These are phyloP conservation scores for Hyphopichia homilentoma DNA, from an alignment of 805 yeast species.

Conservation along the genomic window DNA sequence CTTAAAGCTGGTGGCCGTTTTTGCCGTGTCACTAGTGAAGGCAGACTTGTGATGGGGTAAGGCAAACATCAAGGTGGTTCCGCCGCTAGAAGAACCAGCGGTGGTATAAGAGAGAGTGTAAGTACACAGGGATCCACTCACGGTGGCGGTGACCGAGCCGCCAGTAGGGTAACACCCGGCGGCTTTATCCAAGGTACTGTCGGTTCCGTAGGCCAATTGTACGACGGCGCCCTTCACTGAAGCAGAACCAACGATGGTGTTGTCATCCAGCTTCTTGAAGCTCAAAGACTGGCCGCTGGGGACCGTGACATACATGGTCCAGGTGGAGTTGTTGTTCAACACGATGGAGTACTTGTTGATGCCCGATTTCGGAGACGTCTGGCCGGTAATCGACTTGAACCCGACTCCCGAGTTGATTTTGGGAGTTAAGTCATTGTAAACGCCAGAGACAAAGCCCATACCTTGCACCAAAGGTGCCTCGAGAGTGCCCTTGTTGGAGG, in stretches of 20 bases:
- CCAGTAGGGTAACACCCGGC: constrained; percentile 61
- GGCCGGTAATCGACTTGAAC: constrained; percentile 3
- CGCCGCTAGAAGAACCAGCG: constrained; percentile 44
- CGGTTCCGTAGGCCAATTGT: constrained; percentile 26
- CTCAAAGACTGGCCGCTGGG: constrained; percentile 27
- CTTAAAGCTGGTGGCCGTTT: constrained; percentile 26
- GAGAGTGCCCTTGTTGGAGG: constrained; percentile 1
- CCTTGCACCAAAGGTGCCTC: constrained; percentile 63
- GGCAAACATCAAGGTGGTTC: constrained; percentile 51
- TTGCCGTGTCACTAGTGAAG: constrained; percentile 28
- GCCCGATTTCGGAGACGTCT: constrained; percentile 7
- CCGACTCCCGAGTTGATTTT: constrained; percentile 6
- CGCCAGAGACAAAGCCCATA: constrained; percentile 69
- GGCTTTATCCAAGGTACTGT: constrained; percentile 46
- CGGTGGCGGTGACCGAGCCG: constrained; percentile 37
- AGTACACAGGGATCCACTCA: constrained; percentile 18
- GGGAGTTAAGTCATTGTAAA: constrained; percentile 35
- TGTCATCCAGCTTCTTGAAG: constrained; percentile 16
- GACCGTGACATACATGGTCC: constrained; percentile 12
- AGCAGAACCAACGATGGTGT: constrained; percentile 14
- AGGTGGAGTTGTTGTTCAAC: constrained; percentile 11
- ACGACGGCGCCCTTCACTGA: constrained; percentile 13
- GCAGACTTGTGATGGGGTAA: constrained; percentile 62
- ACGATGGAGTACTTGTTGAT: constrained; percentile 12
- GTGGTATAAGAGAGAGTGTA: constrained; percentile 43